Conservation (phyloP, 2,329 filamentous ascomycete genomes). For the Aspergillus chevalieri region DNA sequence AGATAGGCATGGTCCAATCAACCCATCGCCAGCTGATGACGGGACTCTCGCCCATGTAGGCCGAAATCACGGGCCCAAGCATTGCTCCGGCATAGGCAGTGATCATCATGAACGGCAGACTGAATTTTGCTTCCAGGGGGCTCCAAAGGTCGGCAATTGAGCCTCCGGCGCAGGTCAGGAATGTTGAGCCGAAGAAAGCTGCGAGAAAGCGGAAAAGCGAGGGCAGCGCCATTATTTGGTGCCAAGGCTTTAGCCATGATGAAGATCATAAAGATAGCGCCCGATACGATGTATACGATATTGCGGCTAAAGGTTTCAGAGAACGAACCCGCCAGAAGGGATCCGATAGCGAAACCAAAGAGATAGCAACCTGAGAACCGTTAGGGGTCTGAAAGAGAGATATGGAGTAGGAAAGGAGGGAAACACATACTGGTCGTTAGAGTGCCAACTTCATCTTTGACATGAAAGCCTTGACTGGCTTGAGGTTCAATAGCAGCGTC, state of each 20-base stretch:
- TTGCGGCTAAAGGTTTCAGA: slow-evolving; percentile 47
- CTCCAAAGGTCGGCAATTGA: slow-evolving; percentile 42
- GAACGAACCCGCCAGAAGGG: slow-evolving; percentile 44
- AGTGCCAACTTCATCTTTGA: slow-evolving; percentile 47
- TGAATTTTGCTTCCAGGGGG: slow-evolving; percentile 42
- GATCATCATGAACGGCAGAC: slow-evolving; percentile 46
- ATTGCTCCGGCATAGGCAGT: slow-evolving; percentile 32
- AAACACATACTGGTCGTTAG: slow-evolving; percentile 36
- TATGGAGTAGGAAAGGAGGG: not conserved
- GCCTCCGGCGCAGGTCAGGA: slow-evolving; percentile 40
- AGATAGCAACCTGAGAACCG: slow-evolving; percentile 16
- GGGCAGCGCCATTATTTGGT: slow-evolving; percentile 43
- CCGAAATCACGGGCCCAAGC: slow-evolving; percentile 13
- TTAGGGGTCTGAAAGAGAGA: not conserved
- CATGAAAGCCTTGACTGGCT: slow-evolving; percentile 42
- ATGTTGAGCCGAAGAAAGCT: slow-evolving; percentile 42
- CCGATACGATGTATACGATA: slow-evolving; percentile 43
- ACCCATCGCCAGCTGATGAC: slow-evolving; percentile 31
- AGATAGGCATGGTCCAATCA: slow-evolving; percentile 40
- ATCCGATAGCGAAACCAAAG: slow-evolving; percentile 44
- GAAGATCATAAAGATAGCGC: slow-evolving; percentile 43
- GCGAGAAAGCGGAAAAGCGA: slow-evolving; percentile 47
- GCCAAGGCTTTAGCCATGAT: slow-evolving; percentile 43
- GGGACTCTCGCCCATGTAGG: slow-evolving; percentile 7
- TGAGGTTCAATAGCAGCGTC: slow-evolving; percentile 45